Evolutionary conservation across 1,139 yeast species (phyloP), one percentile per base, ranked within the genome.

Genomic region (Petasospora rhodanensis): DNA sequence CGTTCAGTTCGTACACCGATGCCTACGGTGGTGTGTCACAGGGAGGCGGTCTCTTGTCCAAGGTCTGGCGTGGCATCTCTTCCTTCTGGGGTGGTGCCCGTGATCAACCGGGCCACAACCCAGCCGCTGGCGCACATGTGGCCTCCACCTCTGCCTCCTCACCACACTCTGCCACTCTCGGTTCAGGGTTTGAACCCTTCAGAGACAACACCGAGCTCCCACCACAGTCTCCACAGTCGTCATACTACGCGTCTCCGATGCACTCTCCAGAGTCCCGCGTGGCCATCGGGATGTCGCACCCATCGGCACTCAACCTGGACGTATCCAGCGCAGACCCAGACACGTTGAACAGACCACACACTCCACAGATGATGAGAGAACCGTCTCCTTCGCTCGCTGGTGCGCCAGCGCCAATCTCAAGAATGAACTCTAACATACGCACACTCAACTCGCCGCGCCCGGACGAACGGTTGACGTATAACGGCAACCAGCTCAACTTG

Each of bases 401-500:
- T 18, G 25, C 30, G 7, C 25, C 35, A 7, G 37, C 37, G 2
- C 13, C 40, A 2, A 28, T 44, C 1, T 40, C 46, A 13, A 39
- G 51, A 26, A 37, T 31, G 16, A 40, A 32, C 30, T 42, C 51
- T 1, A 34, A 37, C 17, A 44, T 51, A 20, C 52, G 58, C 33
- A 52, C 61, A 1, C 31, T 55, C 22, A 46, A 54, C 24, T 51
- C 52, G 18, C 42, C 41, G 36, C 6, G 24, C 11, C 12, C 18
- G 10, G 44, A 44, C 9, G 66, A 65, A 10, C 29, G 46, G 10
- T 18, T 54, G 12, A 65, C 73, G 1, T 70, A 69, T 43, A 70
- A 70, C 43, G 76, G 76, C 3, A 70, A 70, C 44, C 63, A 61
- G 14, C 46, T 66, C 13, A 62, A 59, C 32, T 42, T 70, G 31